Evolutionary conservation across 108 stramenopile genomes (phyloP).

Genomic region (Nitzschia sp.): DNA sequence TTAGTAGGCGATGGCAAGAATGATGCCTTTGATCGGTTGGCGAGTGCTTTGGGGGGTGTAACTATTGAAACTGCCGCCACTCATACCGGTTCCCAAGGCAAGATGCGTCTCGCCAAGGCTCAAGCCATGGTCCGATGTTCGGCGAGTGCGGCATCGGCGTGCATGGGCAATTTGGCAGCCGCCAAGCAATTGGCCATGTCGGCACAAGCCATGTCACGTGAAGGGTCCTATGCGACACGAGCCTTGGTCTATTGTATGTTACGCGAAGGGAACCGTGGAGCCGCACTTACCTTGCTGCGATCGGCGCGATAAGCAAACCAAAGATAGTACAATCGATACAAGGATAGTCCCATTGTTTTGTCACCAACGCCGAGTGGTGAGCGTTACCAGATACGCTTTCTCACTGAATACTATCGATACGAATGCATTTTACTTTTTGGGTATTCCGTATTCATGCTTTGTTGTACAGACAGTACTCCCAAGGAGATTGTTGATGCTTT

Average conservation of each 20-base stretch:
- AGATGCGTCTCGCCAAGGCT: conserved; percentile 43
- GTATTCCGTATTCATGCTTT: too few relatives aligned
- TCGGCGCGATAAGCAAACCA: conserved; percentile 38
- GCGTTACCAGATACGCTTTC: too few relatives aligned
- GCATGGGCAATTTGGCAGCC: conserved; percentile 35
- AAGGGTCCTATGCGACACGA: conserved; percentile 24
- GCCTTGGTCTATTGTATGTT: conserved; percentile 59
- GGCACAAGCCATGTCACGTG: conserved; percentile 49
- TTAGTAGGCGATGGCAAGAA: conserved; percentile 54
- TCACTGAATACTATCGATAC: too few relatives aligned
- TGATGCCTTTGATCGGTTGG: conserved; percentile 52
- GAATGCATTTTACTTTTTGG: too few relatives aligned
- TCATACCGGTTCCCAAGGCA: conserved; percentile 17
- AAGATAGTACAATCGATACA: too few relatives aligned
- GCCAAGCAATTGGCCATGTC: conserved; percentile 62
- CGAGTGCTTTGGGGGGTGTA: conserved; percentile 44
- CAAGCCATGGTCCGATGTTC: conserved; percentile 54
- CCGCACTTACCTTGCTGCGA: conserved; percentile 44
- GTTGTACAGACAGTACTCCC: too few relatives aligned
- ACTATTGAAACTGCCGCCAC: conserved; percentile 29
- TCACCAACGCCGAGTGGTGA: too few relatives aligned
- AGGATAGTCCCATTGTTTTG: too few relatives aligned
- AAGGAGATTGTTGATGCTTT: too few relatives aligned
- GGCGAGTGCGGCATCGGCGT: conserved; percentile 37
- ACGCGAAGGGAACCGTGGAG: conserved; percentile 48